Conservation (phyloP, 495 filamentous ascomycete genomes). For the Podospora didyma region DNA sequence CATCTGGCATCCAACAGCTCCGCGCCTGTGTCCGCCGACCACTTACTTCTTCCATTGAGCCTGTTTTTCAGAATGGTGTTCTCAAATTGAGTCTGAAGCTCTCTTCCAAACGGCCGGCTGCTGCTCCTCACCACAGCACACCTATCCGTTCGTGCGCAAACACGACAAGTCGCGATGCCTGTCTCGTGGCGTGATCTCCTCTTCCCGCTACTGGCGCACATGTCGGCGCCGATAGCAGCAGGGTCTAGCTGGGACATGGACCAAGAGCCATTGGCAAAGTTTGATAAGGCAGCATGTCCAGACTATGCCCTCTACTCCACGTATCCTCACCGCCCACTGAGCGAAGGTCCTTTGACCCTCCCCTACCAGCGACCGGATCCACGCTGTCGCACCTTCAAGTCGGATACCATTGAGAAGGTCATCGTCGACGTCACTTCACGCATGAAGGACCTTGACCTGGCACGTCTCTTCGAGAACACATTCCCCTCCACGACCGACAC, state of each 20-base stretch:
- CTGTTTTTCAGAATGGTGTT: neutral
- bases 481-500: constrained; percentile 95
- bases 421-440: constrained; percentile 74
- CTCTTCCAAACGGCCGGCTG: neutral
- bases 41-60: too few relatives aligned
- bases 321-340: constrained; percentile 60
- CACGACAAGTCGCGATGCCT: constrained; percentile 10
- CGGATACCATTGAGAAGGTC: constrained; percentile 78
- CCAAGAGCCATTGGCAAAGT: constrained; percentile 21
- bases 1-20: too few relatives aligned
- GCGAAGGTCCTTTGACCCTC: constrained; percentile 71
- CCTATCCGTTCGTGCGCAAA: neutral
- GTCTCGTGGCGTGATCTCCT: constrained; percentile 8
- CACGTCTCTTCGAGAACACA: constrained; percentile 93
- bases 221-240: constrained; percentile 10
- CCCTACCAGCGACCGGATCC: constrained; percentile 84
- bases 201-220: constrained; percentile 13
- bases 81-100: neutral
- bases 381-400: constrained; percentile 85
- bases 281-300: constrained; percentile 39
- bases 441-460: constrained; percentile 84
- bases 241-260: constrained; percentile 9
- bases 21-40: too few relatives aligned
- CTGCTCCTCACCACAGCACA: neutral
- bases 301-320: constrained; percentile 50